Evolutionary conservation across 2,329 filamentous ascomycete genomes (phyloP).

Genomic region (Albifimbria verrucaria): DNA sequence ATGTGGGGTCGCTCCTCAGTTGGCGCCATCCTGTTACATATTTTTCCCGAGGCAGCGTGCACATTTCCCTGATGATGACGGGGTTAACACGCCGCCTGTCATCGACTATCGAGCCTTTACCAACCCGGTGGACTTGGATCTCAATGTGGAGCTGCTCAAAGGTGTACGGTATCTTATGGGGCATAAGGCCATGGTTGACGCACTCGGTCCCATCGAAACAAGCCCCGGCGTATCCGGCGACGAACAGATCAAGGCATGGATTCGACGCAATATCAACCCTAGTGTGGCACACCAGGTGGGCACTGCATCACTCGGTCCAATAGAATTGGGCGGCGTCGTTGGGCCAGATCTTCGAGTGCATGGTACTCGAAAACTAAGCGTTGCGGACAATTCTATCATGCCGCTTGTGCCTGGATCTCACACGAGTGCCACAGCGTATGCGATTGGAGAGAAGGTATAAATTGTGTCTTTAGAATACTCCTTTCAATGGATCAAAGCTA

Average conservation of each 20-base stretch:
- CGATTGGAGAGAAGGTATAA: background rate
- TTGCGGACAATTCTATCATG: background rate
- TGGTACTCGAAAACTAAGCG: background rate
- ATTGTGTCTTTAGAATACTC: background rate
- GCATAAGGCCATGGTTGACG: constrained; percentile 1
- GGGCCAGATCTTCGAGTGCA: background rate
- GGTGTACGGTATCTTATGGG: background rate
- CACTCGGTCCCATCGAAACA: background rate
- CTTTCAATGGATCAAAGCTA: background rate
- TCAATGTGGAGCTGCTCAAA: background rate
- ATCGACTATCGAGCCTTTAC: background rate
- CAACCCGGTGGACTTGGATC: background rate
- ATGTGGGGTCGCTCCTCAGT: background rate
- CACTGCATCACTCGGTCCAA: background rate
- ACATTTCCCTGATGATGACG: background rate
- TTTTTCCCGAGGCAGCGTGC: background rate
- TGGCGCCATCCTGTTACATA: background rate
- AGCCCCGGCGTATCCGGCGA: background rate
- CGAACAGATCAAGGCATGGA: background rate
- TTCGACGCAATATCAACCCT: background rate
- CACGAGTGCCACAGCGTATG: constrained; percentile 1
- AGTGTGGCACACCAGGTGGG: background rate
- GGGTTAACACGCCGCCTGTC: background rate
- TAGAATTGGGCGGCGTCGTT: background rate
- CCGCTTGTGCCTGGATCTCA: background rate